Evolutionary conservation across 306 rosid genomes (phyloP), one percentile per base, ranked within the genome.

Genomic region (Leucaena leucocephala): DNA sequence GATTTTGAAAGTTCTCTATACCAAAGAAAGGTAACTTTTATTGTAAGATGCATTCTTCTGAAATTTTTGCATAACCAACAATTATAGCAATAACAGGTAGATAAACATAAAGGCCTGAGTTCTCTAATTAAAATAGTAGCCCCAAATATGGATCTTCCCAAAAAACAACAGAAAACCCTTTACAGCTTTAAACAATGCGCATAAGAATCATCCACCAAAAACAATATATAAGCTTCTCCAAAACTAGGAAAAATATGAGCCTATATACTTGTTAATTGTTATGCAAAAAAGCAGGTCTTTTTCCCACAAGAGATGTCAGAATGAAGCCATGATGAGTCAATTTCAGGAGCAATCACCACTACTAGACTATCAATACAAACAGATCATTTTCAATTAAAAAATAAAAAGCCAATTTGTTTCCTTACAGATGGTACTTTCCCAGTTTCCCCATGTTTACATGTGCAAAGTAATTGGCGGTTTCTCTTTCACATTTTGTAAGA

Each of bases 341-440:
- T 42, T 80, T 52, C 79, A 64, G 69, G 59, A 6, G 44, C 35
- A 74, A 57, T 44, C 10, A 45, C 63, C 57, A 55, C 68, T n/a
- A 80, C 33, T 14, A 19, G 63, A 10, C 50, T 54, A 66, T 42
- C 42, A 52, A 33, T 13, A 73, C 17, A 16, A 73, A 33, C 43
- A 73, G 74, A 54, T 44, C 27, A 15, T 54, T 72, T 73, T 72
- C 27, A 17, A 15, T 8, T 7, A 0, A 6, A 54, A 15, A 49
- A 46, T 3, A 3, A 49, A 49, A 50, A 50, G 67, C 58, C 55
- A 52, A 44, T 45, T 38, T 65, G 35, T 46, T 52, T 12, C 50
- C 75, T 54, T 62, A 77, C 34, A 40, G 43, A 42, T 43, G 38
- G 59, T n/a, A 71, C 54, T 52, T 77, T 52, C 75, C 68, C 45